phyloP scores from a whole-genome alignment of 2,329 filamentous ascomycete species.

The Chrysosphaeria jannelii region DNA sequence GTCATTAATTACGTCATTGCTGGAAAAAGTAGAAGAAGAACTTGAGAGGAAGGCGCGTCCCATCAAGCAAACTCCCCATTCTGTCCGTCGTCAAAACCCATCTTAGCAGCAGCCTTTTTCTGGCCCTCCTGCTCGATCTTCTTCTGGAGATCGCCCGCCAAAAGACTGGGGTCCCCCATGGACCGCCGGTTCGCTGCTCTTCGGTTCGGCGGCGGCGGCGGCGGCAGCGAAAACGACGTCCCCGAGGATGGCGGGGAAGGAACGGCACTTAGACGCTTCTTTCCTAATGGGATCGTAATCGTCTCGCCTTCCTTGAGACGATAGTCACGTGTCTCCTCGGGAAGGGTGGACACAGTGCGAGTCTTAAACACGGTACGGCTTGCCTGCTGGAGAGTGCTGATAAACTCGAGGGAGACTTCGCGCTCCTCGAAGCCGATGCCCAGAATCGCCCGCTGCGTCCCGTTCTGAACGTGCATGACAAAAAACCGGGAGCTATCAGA shows the following conservation, averaged over 20 bases:
- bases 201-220: conserved; percentile 30
- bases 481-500: conserved; percentile 64
- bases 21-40: neutral
- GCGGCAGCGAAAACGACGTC: conserved; percentile 15
- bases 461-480: conserved; percentile 50
- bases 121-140: conserved; percentile 5
- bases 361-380: conserved; percentile 22
- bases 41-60: too few species aligned
- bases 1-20: too few species aligned
- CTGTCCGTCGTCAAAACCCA: conserved; percentile 68
- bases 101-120: conserved; percentile 19
- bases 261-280: conserved; percentile 17
- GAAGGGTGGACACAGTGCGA: conserved; percentile 8
- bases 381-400: conserved; percentile 50
- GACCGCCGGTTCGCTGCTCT: conserved; percentile 7
- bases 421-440: conserved; percentile 74
- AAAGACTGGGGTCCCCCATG: conserved; percentile 3
- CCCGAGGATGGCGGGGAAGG: conserved; percentile 25
- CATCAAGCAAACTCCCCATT: conserved; percentile 49
- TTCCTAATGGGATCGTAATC: conserved; percentile 45
- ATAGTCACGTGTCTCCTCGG: conserved; percentile 36
- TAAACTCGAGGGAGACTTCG: conserved; percentile 62
- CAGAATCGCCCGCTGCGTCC: conserved; percentile 43
- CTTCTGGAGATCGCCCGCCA: conserved; percentile 1
- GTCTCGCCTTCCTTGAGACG: conserved; percentile 75